A percentile compares a stretch with the other conserved stretches of the same genome.
Conservation (phyloP, 2,329 filamentous ascomycete genomes). For the Aspergillus puulaauensis region DNA sequence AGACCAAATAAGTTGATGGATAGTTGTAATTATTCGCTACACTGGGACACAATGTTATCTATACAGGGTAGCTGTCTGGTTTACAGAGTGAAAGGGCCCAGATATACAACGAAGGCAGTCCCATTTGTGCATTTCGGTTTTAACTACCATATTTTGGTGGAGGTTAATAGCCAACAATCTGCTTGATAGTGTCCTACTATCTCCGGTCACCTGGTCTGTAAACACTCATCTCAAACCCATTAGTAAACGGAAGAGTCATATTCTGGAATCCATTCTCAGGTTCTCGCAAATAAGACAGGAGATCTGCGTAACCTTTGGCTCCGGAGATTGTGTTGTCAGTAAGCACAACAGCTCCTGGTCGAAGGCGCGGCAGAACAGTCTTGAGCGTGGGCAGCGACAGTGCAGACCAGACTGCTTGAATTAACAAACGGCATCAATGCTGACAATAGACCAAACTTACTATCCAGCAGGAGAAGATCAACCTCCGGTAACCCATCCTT, state of each 20-base stretch:
- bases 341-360: slow-evolving; percentile 37
- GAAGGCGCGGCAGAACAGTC: slow-evolving; percentile 33
- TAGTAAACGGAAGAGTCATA: slow-evolving; percentile 50
- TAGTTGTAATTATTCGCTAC: too few species aligned
- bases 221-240: slow-evolving; percentile 49
- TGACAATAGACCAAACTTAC: slow-evolving; percentile 43
- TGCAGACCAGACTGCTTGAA: slow-evolving; percentile 37
- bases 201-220: slow-evolving; percentile 23
- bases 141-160: too few species aligned
- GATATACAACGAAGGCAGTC: too few species aligned
- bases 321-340: slow-evolving; percentile 38
- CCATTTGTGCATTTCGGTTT: too few species aligned
- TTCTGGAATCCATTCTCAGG: slow-evolving; percentile 52
- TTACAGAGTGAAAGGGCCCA: too few species aligned
- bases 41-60: too few species aligned
- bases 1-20: too few species aligned
- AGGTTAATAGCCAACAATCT: too few species aligned
- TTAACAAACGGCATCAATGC: slow-evolving; percentile 30
- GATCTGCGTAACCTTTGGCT: slow-evolving; percentile 41
- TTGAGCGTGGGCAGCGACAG: slow-evolving; percentile 41
- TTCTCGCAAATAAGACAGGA: slow-evolving; percentile 48
- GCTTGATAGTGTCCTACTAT: too few species aligned
- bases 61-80: too few species aligned
- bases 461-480: slow-evolving; percentile 63
- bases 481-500: slow-evolving; percentile 49